A percentile compares a stretch with the other conserved stretches of the same genome.
These are phyloP conservation scores for Protostelium mycophagum DNA, from an alignment of 78 protist genomes.

Conservation along the genomic window DNA sequence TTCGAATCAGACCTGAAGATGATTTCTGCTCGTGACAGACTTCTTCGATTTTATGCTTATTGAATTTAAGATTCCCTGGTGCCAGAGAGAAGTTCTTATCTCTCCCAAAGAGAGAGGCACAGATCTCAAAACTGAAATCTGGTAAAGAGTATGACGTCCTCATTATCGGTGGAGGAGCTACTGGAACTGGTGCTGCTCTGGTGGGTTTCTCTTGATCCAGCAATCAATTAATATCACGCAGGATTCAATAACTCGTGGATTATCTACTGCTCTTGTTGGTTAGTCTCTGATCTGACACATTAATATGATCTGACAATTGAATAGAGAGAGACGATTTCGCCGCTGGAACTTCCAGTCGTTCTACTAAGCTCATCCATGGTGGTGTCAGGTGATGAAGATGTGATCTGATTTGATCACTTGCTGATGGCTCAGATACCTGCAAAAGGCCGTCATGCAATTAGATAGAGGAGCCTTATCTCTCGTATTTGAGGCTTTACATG, in stretches of 20 bases:
- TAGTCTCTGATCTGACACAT: not conserved
- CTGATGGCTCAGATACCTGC: slow-evolving; percentile 78
- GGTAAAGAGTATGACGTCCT: slow-evolving; percentile 56
- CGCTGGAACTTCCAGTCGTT: slow-evolving; percentile 77
- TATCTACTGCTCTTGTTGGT: slow-evolving; percentile 31
- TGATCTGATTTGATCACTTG: not conserved
- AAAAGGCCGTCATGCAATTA: slow-evolving; percentile 67
- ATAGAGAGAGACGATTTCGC: slow-evolving; percentile 79
- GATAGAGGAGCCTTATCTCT: slow-evolving; percentile 52
- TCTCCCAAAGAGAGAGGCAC: not conserved
- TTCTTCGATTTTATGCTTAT: too few species aligned
- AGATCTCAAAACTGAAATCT: not conserved
- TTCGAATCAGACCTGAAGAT: too few species aligned
- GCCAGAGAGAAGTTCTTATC: not conserved
- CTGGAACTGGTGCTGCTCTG: slow-evolving; percentile 86
- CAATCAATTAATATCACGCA: not conserved
- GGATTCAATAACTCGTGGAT: slow-evolving; percentile 78
- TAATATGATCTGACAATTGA: not conserved
- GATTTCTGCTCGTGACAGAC: not conserved
- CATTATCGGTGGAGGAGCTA: slow-evolving; percentile 92
- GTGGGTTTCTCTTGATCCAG: not conserved
- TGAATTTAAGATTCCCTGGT: not conserved
- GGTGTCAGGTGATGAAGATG: slow-evolving; percentile 12
- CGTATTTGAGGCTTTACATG: slow-evolving; percentile 81
- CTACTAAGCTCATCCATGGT: slow-evolving; percentile 95